A percentile compares a stretch with the other conserved stretches of the same genome.
These are phyloP conservation scores for Alternaria sp. DNA, from an alignment of 2,329 filamentous ascomycete genomes.

Conservation along the genomic window DNA sequence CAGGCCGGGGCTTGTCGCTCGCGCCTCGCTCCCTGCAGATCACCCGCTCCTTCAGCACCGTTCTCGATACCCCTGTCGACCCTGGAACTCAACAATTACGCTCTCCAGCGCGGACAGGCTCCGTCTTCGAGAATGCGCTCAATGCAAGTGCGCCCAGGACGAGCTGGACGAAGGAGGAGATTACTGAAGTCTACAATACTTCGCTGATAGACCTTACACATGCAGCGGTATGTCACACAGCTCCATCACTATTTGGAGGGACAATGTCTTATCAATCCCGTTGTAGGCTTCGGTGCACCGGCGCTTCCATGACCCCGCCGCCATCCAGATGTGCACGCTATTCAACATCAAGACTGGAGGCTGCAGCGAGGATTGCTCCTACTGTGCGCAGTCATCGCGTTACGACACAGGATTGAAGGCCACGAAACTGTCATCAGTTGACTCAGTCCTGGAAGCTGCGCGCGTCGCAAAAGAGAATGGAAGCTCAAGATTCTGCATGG, in stretches of 20 bases:
- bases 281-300: constrained; percentile 75
- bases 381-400: constrained; percentile 87
- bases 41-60: constrained; percentile 37
- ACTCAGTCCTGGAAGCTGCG: constrained; percentile 80
- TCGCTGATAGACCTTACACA: constrained; percentile 80
- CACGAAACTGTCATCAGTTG: constrained; percentile 78
- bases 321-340: constrained; percentile 89
- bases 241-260: not conserved
- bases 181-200: constrained; percentile 79
- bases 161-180: constrained; percentile 82
- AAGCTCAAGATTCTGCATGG: constrained; percentile 93
- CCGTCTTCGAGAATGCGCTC: constrained; percentile 57
- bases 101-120: constrained; percentile 15
- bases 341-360: constrained; percentile 98
- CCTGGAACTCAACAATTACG: constrained; percentile 29
- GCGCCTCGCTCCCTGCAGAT: not conserved
- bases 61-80: constrained; percentile 38
- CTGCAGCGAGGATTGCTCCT: constrained; percentile 90
- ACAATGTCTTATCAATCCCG: constrained; percentile 5
- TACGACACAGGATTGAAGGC: constrained; percentile 80
- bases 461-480: constrained; percentile 80
- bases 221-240: constrained; percentile 64
- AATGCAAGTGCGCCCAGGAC: constrained; percentile 67
- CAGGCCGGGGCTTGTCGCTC: not conserved
- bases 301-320: constrained; percentile 81